Conservation (phyloP, 2,329 filamentous ascomycete species). For the Fusarium sambucinum region DNA sequence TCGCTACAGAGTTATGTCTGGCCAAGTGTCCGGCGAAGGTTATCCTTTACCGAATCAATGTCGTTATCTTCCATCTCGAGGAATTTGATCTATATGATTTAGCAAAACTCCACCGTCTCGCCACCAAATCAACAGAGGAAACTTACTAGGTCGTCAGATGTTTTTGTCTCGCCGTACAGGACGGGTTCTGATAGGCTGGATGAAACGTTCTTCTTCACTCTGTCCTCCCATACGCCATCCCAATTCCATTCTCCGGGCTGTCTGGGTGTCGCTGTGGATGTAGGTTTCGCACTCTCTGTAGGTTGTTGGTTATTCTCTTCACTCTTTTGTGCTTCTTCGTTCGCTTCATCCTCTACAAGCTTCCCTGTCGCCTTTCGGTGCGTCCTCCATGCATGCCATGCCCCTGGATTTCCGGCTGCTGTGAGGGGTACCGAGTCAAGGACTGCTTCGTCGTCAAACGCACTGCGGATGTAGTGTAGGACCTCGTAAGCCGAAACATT, state of each 20-base stretch:
- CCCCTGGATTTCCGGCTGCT: slow-evolving; percentile 88
- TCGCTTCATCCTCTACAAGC: slow-evolving; percentile 31
- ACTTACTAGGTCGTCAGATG: slow-evolving; percentile 78
- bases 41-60: slow-evolving; percentile 69
- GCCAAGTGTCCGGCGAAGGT: slow-evolving; percentile 65
- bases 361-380: slow-evolving; percentile 63
- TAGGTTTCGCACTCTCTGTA: slow-evolving; percentile 23
- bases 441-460: slow-evolving; percentile 82
- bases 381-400: slow-evolving; percentile 93
- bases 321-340: neutral
- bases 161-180: slow-evolving; percentile 75
- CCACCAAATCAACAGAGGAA: neutral
- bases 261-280: slow-evolving; percentile 17
- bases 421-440: slow-evolving; percentile 84
- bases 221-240: slow-evolving; percentile 96
- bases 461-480: slow-evolving; percentile 82
- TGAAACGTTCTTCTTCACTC: slow-evolving; percentile 83
- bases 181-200: slow-evolving; percentile 82
- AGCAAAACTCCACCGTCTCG: slow-evolving; percentile 12
- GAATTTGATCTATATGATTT: slow-evolving; percentile 70
- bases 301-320: slow-evolving; percentile 6
- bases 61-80: slow-evolving; percentile 71
- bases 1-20: slow-evolving; percentile 36
- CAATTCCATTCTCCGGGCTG: slow-evolving; percentile 91
- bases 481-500: slow-evolving; percentile 73